Evolutionary conservation across 192 early-diverging fungal genomes (phyloP), one percentile per base, ranked within the genome.

Genomic region (Entomortierella beljakovae): DNA sequence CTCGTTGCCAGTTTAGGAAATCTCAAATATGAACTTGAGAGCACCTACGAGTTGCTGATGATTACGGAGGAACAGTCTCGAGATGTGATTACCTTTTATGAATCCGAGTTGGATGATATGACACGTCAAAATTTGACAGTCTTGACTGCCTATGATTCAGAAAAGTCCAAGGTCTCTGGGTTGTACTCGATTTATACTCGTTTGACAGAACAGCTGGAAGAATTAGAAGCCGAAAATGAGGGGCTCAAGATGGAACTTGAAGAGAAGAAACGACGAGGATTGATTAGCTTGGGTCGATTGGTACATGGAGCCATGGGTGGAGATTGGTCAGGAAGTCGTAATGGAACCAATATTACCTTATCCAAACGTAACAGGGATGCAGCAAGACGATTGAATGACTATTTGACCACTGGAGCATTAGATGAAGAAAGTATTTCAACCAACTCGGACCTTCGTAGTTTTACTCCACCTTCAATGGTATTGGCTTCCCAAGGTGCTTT

Each of bases 1-100:
- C 58, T 85, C 16, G 71, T 70, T 6, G 50, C 63, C 0, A 82
- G 58, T 10, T 66, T 83, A 2, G 77, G 76, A 22, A 71, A 68
- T 40, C 67, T 87, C 16, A 72, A 83, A 31, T 75, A 56, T 11
- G 82, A 87, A 25, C 60, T 87, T 8, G 64, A 79, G 29, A 82
- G 85, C 53, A 83, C 84, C 2, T 83, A 87, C 37, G 83, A 83
- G 25, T 74, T 87, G 40, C 68, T 87, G 57, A 83, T 83, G 62
- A 70, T 81, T 6, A 82, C 86, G 7, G 83, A 85, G 23, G 70
- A 73, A 26, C 67, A 73, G 61, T 73, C 64, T 37, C 66, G 67
- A 38, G 80, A 81, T 48, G 80, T 73, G 59, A 70, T 75, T 58
- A 70, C 70, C 2, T 75, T 71, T 18, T 81, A 81, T 33, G 80